Evolutionary conservation across 768 basidiomycete species (phyloP).

Genomic region (Mycena galopus): DNA sequence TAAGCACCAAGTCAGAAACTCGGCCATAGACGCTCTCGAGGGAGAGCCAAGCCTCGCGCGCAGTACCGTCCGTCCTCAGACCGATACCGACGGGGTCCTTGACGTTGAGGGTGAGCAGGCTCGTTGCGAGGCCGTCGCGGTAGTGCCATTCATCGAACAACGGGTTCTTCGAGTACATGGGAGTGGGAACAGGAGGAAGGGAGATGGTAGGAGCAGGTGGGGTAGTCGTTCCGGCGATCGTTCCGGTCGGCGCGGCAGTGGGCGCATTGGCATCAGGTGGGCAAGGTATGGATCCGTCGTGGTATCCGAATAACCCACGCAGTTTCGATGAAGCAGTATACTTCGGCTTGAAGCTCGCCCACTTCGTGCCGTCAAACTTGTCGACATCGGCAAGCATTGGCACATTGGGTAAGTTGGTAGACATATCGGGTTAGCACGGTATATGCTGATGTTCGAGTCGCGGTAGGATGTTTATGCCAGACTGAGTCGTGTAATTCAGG

Average conservation of each 20-base stretch:
- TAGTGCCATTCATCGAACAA: slow-evolving; percentile 43
- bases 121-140: slow-evolving; percentile 36
- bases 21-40: slow-evolving; percentile 27
- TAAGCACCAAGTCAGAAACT: slow-evolving; percentile 25
- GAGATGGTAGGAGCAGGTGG: no score
- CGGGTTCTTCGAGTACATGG: slow-evolving; percentile 33
- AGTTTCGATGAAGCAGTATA: not conserved
- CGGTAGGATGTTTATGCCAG: no score
- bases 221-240: no score
- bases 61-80: slow-evolving; percentile 38
- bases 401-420: no score
- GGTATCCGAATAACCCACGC: slow-evolving; percentile 12
- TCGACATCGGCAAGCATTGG: no score
- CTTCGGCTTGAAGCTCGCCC: no score
- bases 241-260: not conserved
- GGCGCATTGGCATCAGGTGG: not conserved
- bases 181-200: slow-evolving; percentile 22
- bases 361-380: no score
- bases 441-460: not conserved
- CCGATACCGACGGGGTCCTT: slow-evolving; percentile 42
- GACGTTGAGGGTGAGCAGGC: slow-evolving; percentile 37
- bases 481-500: no score
- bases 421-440: no score
- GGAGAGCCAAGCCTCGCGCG: no score
- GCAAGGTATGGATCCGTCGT: not conserved